Base-by-base conservation (phyloP, 805 yeast species). In the Ogataea saltuana region DNA sequence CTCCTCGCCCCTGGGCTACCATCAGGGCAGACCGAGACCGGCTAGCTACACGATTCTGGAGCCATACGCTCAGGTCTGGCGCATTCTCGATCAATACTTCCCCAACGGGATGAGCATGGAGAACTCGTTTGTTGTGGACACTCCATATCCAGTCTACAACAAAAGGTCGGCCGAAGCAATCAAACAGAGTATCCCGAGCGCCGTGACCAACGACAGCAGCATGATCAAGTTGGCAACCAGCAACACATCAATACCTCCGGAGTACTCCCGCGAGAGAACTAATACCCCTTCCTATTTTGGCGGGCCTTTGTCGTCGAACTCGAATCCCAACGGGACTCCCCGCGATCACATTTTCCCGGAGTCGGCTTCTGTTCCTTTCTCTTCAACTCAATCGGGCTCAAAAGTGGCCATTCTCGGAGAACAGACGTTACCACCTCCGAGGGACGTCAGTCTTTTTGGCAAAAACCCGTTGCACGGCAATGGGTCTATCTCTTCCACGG, bases 31-130 rank as follows among this genome's bases (percentile, higher is more conserved):
- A 18, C 21, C 17, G 17, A 13, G 17, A 17, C 15, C 22, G 7
- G 19, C 38, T 33, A 11, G 17, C 51, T 16, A 12, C 6, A 30
- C 42, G 11, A 45, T 50, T 2, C 41, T 82, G 4, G 81, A 78
- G 44, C 87, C 93, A 0, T 91, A 85, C 55, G 75, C 73, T 38
- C 60, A 67, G 15, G 78, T 86, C 1, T 79, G 81, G 77, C 61
- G 65, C 8, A 52, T 84, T 0, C 51, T 86, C 7, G 89, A 85
- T 45, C 65, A 66, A 16, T 75, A 72, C 53, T 85, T 67, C 56
- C 87, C 89, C 0, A 59, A 67, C n/a, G 88, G 88, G 0, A 85
- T 84, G 89, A 50, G 60, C 2, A 75, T 83, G 72, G 64, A 67
- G 13, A 88, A 83, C 38, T 84, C 91, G 0, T 69, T 85, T 22